Evolutionary conservation across 768 basidiomycete species (phyloP).

Genomic region (Hirschioporus abietinus): DNA sequence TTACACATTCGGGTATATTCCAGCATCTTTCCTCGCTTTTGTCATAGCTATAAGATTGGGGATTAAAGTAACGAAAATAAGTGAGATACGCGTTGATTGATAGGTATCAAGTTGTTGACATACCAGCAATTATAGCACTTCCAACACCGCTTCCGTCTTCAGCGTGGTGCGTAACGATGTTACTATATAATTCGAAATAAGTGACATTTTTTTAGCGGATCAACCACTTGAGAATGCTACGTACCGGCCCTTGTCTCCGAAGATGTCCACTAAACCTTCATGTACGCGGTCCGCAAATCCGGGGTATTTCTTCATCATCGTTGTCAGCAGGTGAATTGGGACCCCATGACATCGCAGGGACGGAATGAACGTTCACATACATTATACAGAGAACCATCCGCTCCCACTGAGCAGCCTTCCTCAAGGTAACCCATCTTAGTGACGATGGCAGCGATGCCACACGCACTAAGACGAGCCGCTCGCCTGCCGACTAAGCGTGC

Average conservation of each 20-base stretch:
- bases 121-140: conserved; percentile 90
- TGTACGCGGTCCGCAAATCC: conserved; percentile 91
- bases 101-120: conserved; percentile 4
- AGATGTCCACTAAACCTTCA: conserved; percentile 88
- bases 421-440: conserved; percentile 93
- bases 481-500: conserved; percentile 86
- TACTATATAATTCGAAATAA: conserved; percentile 38
- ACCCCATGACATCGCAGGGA: not conserved
- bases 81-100: conserved; percentile 4
- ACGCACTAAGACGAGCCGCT: conserved; percentile 86
- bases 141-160: conserved; percentile 95
- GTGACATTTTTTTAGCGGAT: too few relatives aligned
- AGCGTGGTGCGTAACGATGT: conserved; percentile 76
- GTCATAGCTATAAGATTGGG: conserved; percentile 68
- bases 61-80: conserved; percentile 8
- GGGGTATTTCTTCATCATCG: conserved; percentile 82
- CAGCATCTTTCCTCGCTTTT: conserved; percentile 67
- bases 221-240: conserved; percentile 26
- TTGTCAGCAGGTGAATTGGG: not conserved
- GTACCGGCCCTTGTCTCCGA: conserved; percentile 91
- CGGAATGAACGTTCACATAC: conserved; percentile 38
- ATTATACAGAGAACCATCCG: conserved; percentile 94
- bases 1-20: conserved; percentile 49
- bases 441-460: conserved; percentile 95
- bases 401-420: conserved; percentile 83